Percentiles rank a stretch among this genome's conserved stretches.
phyloP scores from a whole-genome alignment of 2,329 filamentous ascomycete species.

The Aspergillus thermomutatus region DNA sequence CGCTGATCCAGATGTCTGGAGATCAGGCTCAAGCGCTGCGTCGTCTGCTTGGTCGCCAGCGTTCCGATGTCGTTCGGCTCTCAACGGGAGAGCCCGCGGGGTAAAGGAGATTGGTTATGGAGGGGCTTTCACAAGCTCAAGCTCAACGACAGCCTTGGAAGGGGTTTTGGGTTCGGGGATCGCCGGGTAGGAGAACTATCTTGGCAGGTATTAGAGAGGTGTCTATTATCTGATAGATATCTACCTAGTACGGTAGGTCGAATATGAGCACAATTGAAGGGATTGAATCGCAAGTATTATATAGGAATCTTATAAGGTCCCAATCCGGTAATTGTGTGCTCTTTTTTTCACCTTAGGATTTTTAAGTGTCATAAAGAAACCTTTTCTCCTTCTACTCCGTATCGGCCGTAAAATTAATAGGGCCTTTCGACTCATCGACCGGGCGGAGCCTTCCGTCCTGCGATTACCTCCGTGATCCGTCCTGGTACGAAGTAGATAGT shows the following conservation, averaged over 20 bases:
- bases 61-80: constrained; percentile 37
- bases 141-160: constrained; percentile 1
- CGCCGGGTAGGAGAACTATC: constrained; percentile 16
- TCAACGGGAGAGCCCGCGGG: constrained; percentile 32
- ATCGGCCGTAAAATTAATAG: constrained; percentile 6
- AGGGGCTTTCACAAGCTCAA: constrained; percentile 5
- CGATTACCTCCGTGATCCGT: neutral
- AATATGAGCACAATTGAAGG: neutral
- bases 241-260: neutral
- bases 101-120: constrained; percentile 18
- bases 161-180: constrained; percentile 17
- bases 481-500: neutral
- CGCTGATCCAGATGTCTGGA: constrained; percentile 58
- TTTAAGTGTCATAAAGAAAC: neutral
- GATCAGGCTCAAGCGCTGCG: constrained; percentile 56
- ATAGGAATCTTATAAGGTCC: neutral
- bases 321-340: neutral
- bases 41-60: constrained; percentile 48
- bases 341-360: neutral
- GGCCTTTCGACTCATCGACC: constrained; percentile 1
- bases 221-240: neutral
- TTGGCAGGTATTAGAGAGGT: neutral
- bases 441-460: constrained; percentile 14
- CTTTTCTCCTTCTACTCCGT: neutral
- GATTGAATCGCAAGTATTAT: neutral